Evolutionary conservation across 345 rosid genomes (phyloP).

Genomic region (Conringia planisiliqua): DNA sequence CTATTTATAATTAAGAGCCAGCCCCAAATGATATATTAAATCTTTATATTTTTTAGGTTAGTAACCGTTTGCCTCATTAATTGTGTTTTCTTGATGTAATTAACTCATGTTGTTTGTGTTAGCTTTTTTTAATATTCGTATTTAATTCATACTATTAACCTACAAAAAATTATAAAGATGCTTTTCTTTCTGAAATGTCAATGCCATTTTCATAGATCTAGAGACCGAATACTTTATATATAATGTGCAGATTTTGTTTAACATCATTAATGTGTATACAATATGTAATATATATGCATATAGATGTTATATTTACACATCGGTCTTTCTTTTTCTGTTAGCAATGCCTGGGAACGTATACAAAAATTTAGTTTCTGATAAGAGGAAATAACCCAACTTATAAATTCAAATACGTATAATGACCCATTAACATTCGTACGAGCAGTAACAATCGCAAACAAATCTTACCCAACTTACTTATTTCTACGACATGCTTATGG

Average conservation of each 20-base stretch:
- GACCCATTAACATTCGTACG: slow-evolving; percentile 5
- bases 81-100: not conserved
- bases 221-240: not conserved
- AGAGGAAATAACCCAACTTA: too few relatives aligned
- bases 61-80: not conserved
- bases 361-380: not conserved
- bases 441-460: slow-evolving; percentile 10
- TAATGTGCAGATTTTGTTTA: not conserved
- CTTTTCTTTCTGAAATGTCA: not conserved
- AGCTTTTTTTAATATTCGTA: not conserved
- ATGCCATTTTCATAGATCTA: not conserved
- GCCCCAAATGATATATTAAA: not conserved
- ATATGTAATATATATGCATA: not conserved
- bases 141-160: not conserved
- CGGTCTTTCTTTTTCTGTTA: not conserved
- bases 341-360: not conserved
- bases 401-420: too few relatives aligned
- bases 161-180: not conserved
- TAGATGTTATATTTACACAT: not conserved
- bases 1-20: not conserved
- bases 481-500: not conserved
- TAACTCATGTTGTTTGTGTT: not conserved
- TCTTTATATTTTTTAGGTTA: not conserved
- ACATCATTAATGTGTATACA: not conserved
- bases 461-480: slow-evolving; percentile 3